Percentiles rank a stretch among this genome's conserved stretches.
phyloP scores from a whole-genome alignment of 768 basidiomycete genomes.

The Sporobolomyces phaffii region DNA sequence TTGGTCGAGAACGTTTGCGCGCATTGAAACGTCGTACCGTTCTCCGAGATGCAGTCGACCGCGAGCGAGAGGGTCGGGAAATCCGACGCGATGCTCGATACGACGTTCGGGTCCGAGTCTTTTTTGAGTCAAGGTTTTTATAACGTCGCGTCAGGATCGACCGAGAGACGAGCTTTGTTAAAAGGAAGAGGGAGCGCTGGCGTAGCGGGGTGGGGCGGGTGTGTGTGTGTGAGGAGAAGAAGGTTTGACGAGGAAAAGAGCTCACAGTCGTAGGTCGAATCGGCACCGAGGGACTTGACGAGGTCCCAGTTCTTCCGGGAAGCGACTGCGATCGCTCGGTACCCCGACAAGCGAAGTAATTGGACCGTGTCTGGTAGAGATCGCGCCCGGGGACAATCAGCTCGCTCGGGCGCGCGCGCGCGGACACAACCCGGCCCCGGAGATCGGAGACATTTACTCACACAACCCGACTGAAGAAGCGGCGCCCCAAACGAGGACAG shows the following conservation, averaged over 20 bases:
- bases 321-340: conserved; percentile 52
- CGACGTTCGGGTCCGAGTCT: conserved; percentile 5
- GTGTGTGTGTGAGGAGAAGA: neutral
- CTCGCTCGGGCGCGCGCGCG: too few species aligned
- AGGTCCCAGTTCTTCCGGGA: conserved; percentile 49
- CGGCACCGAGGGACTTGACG: conserved; percentile 50
- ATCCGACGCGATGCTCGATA: neutral
- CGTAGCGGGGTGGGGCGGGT: neutral
- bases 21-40: conserved; percentile 2
- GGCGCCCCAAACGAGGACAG: conserved; percentile 21
- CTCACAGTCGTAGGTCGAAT: conserved; percentile 48
- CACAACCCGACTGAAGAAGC: conserved; percentile 16
- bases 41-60: conserved; percentile 15
- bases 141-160: too few species aligned
- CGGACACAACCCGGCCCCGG: too few species aligned
- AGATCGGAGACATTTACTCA: neutral
- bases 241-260: too few species aligned
- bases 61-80: conserved; percentile 4
- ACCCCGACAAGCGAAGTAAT: conserved; percentile 50
- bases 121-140: too few species aligned
- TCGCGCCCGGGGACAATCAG: too few species aligned
- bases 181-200: too few species aligned
- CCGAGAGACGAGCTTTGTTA: too few species aligned
- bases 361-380: conserved; percentile 45
- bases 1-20: conserved; percentile 1